These are phyloP conservation scores for Gypsophila paniculata DNA, from an alignment of 179 eudicot species.

Conservation along the genomic window DNA sequence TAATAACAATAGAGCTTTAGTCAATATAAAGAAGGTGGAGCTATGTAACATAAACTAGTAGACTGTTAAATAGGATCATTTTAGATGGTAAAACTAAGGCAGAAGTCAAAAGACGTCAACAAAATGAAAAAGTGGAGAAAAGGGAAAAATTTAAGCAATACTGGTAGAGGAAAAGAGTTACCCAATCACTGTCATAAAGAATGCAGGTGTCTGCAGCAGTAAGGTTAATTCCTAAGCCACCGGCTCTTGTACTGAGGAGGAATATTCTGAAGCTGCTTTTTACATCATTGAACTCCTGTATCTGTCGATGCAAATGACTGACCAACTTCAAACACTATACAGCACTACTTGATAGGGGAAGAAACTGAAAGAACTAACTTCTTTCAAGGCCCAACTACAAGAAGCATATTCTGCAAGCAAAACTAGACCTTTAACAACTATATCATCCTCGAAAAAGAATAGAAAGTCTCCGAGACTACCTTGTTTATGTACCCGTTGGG, in stretches of 20 bases:
- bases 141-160: too few species aligned
- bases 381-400: not conserved
- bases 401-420: slow-evolving; percentile 1
- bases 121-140: too few species aligned
- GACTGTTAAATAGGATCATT: not conserved
- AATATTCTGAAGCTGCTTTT: slow-evolving; percentile 62
- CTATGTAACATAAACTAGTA: too few species aligned
- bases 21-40: too few species aligned
- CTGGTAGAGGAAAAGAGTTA: slow-evolving; percentile 19
- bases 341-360: not conserved
- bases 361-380: not conserved
- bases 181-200: slow-evolving; percentile 98
- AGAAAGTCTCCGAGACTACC: too few species aligned
- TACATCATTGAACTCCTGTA: slow-evolving; percentile 74
- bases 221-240: slow-evolving; percentile 95
- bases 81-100: too few species aligned
- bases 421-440: too few species aligned
- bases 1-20: too few species aligned
- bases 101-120: too few species aligned
- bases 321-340: not conserved
- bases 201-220: slow-evolving; percentile 98
- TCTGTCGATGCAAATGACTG: slow-evolving; percentile 40
- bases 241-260: slow-evolving; percentile 95
- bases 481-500: too few species aligned
- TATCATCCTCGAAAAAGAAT: not conserved